These are phyloP conservation scores for Lepidium aucheri DNA, from an alignment of 345 rosid species.

Conservation along the genomic window DNA sequence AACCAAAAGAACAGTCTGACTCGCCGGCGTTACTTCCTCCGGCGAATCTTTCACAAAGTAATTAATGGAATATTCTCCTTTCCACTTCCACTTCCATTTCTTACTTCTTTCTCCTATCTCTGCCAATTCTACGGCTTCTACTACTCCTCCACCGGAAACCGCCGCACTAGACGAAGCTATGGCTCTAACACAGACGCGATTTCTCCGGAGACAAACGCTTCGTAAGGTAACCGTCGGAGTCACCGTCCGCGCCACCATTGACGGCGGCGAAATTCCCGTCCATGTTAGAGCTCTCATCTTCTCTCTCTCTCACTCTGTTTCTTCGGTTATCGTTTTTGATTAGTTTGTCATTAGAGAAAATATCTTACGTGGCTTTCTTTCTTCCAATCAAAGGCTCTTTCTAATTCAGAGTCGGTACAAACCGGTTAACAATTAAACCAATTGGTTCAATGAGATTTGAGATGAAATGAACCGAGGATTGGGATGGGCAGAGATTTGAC, in stretches of 20 bases:
- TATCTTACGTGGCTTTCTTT: conserved; percentile 5
- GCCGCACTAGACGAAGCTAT: not conserved
- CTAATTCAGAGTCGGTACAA: not conserved
- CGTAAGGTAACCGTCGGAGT: not conserved
- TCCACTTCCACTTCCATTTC: conserved; percentile 81
- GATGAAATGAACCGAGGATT: not conserved
- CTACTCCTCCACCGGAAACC: conserved; percentile 22
- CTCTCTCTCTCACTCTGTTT: not conserved
- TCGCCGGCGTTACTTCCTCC: conserved; percentile 29
- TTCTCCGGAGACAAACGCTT: not conserved
- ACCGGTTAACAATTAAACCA: conserved; percentile 7
- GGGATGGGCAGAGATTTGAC: not conserved
- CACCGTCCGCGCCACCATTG: not conserved
- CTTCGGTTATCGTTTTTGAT: not conserved
- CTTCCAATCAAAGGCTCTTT: not conserved
- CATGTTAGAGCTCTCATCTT: conserved; percentile 30
- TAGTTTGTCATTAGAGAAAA: not conserved
- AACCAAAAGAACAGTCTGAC: conserved; percentile 55
- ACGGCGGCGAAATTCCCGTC: conserved; percentile 14
- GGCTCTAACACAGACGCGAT: conserved; percentile 11
- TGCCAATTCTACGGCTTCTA: conserved; percentile 28
- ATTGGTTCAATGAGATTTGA: not conserved
- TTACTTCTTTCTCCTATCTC: conserved; percentile 47
- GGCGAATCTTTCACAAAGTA: conserved; percentile 42
- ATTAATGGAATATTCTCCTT: conserved; percentile 58